Conservation (phyloP, 306 rosid genomes). For the Casuarina glauca region DNA sequence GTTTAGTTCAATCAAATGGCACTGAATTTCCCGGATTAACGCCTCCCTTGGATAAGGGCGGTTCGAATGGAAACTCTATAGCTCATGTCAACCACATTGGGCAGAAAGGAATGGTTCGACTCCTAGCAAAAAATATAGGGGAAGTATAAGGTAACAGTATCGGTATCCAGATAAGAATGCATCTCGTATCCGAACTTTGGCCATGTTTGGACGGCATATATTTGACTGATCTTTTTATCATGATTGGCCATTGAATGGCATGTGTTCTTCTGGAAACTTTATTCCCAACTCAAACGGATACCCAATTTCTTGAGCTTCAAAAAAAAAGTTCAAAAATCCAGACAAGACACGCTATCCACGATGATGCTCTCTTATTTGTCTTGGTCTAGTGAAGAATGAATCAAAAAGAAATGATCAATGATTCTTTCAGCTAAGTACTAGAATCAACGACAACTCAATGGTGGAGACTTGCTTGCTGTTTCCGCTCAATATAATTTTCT, state of each 20-base stretch:
- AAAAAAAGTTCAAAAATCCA: background rate
- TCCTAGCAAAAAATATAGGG: no score
- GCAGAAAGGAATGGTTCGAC: no score
- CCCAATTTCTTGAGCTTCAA: background rate
- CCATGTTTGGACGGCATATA: constrained; percentile 10
- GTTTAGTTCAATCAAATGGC: no score
- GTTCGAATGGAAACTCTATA: no score
- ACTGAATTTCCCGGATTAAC: no score
- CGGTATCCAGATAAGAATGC: constrained; percentile 14
- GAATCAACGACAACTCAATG: no score
- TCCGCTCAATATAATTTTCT: no score
- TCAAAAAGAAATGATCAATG: background rate
- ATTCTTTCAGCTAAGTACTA: background rate
- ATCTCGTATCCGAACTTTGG: constrained; percentile 8
- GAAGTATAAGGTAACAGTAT: background rate
- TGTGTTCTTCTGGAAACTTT: constrained; percentile 1
- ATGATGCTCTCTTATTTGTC: background rate
- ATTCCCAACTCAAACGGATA: constrained; percentile 17
- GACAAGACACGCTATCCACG: background rate
- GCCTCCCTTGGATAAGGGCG: no score
- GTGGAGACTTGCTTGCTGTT: no score
- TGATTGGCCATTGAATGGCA: background rate
- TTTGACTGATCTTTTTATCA: background rate
- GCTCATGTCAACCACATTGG: no score
- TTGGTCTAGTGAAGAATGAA: background rate